Conservation (phyloP, 2,329 filamentous ascomycete genomes). For the Fusarium avenaceum region DNA sequence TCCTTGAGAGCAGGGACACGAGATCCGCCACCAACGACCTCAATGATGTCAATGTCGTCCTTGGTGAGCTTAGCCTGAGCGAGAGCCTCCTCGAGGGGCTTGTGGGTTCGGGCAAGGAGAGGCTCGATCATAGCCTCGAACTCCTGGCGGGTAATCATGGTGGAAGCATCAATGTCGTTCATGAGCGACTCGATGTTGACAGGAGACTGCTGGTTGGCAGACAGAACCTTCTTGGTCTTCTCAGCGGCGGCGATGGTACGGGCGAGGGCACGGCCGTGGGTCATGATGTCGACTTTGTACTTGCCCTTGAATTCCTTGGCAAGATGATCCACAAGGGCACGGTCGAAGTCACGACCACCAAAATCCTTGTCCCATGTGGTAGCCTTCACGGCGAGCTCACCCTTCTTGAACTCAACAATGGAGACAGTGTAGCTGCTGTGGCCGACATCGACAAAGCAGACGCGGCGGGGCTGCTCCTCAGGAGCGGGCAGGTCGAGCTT, state of each 20-base stretch:
- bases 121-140: conserved; percentile 92
- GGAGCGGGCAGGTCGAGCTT: conserved; percentile 90
- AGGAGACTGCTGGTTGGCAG: conserved; percentile 91
- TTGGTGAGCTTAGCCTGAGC: conserved; percentile 91
- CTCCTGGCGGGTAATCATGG: conserved; percentile 93
- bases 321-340: conserved; percentile 93
- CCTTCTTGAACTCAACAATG: conserved; percentile 96
- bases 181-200: conserved; percentile 98
- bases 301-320: conserved; percentile 96
- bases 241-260: conserved; percentile 91
- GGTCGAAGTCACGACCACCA: conserved; percentile 97
- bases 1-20: conserved; percentile 95
- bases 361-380: conserved; percentile 96
- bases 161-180: conserved; percentile 93
- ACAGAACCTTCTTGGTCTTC: conserved; percentile 98
- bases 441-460: conserved; percentile 94
- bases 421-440: conserved; percentile 96
- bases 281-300: conserved; percentile 95
- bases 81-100: conserved; percentile 89
- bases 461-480: conserved; percentile 92
- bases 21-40: conserved; percentile 94
- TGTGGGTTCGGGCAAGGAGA: conserved; percentile 78
- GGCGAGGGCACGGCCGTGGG: conserved; percentile 88
- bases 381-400: conserved; percentile 92
- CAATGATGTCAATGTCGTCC: conserved; percentile 93